Evolutionary conservation across 2,329 filamentous ascomycete genomes (phyloP).

Genomic region (Diaporthe amygdali): DNA sequence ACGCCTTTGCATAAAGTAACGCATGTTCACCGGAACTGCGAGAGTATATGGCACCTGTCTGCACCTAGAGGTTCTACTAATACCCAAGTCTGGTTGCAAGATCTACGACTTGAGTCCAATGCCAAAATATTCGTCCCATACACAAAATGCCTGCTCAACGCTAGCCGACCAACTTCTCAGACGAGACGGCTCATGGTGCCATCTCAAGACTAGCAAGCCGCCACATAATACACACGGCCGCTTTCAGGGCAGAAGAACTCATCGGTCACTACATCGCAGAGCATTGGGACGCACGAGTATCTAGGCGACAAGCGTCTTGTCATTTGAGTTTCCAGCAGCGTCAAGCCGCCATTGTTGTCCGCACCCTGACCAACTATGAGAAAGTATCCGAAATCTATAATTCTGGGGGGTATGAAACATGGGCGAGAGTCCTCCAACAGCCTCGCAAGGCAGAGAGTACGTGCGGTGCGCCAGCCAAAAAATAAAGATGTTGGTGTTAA

Average conservation of each 20-base stretch:
- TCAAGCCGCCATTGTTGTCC: slow-evolving; percentile 3
- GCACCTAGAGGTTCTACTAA: too few relatives aligned
- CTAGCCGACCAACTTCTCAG: not conserved
- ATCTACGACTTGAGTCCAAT: too few relatives aligned
- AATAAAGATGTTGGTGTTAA: not conserved
- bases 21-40: not conserved
- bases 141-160: not conserved
- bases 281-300: not conserved
- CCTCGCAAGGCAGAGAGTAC: not conserved
- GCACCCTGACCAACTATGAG: not conserved
- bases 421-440: not conserved
- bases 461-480: not conserved
- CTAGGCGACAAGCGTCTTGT: not conserved
- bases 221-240: not conserved
- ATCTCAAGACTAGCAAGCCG: not conserved
- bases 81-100: not conserved
- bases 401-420: slow-evolving; percentile 15
- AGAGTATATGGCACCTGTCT: not conserved
- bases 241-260: not conserved
- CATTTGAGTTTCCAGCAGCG: not conserved
- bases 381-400: slow-evolving; percentile 19
- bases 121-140: too few relatives aligned
- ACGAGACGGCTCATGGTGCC: not conserved
- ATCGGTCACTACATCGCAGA: not conserved
- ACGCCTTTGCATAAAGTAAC: not conserved